phyloP scores from a whole-genome alignment of 179 eudicot species.

The Corrigiola litoralis region DNA sequence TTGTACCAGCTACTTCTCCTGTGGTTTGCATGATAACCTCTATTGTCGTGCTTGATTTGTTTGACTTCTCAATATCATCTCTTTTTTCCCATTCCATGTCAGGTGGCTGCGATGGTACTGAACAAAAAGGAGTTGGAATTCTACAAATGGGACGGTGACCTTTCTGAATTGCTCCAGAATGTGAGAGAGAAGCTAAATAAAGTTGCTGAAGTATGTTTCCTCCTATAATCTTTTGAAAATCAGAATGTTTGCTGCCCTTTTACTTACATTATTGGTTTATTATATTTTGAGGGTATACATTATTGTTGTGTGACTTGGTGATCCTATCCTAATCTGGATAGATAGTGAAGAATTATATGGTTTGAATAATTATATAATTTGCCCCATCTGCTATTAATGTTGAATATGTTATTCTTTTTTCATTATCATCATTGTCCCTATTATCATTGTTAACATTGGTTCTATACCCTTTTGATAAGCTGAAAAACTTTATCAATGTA shows the following conservation, averaged over 20 bases:
- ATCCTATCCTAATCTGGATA: not conserved
- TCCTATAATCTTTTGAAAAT: not conserved
- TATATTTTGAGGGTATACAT: no score
- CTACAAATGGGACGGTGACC: constrained; percentile 90
- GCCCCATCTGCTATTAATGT: no score
- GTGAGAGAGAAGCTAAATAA: constrained; percentile 76
- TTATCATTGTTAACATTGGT: no score
- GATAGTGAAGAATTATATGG: not conserved
- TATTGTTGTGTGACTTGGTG: not conserved
- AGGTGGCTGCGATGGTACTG: constrained; percentile 79
- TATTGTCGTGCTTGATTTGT: not conserved
- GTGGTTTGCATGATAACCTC: not conserved
- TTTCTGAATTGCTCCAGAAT: constrained; percentile 65
- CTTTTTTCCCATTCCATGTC: not conserved
- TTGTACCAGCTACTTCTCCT: not conserved
- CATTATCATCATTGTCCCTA: no score
- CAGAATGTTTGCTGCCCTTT: not conserved
- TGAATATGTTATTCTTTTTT: no score
- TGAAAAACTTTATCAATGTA: no score
- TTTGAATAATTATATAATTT: no score
- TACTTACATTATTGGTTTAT: not conserved
- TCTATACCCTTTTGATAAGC: no score
- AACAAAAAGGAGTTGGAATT: constrained; percentile 71
- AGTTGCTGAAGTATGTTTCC: constrained; percentile 69
- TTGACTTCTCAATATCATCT: not conserved